Percentiles rank a stretch among this genome's conserved stretches.
Evolutionary conservation across 2,329 filamentous ascomycete genomes (phyloP).

Genomic region (Penicillium sp.): DNA sequence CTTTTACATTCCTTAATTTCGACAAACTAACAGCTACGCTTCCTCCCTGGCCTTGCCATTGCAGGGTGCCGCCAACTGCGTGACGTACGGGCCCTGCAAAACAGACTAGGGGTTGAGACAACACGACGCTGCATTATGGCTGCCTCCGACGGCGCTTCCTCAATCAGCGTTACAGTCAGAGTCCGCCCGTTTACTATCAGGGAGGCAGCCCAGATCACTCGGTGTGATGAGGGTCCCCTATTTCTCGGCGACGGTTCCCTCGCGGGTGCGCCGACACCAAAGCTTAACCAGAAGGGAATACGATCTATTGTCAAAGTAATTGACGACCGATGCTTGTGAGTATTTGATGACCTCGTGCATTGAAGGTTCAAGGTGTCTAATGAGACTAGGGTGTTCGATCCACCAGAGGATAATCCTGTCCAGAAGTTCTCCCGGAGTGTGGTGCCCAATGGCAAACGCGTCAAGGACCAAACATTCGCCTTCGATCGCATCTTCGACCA

Average conservation of each 20-base stretch:
- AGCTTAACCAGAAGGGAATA: conserved; percentile 80
- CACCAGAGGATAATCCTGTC: conserved; percentile 89
- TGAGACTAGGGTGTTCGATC: conserved; percentile 78
- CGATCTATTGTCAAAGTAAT: conserved; percentile 92
- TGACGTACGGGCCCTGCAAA: conserved; percentile 24
- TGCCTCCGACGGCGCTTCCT: conserved; percentile 47
- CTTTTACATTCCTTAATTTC: conserved; percentile 18
- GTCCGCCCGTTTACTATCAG: conserved; percentile 73
- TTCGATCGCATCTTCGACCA: conserved; percentile 98
- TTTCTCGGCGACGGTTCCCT: conserved; percentile 97
- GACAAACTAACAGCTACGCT: conserved; percentile 15
- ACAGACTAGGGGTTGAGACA: conserved; percentile 20
- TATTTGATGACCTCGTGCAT: conserved; percentile 22
- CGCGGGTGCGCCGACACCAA: conserved; percentile 80
- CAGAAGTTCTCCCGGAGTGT: conserved; percentile 83
- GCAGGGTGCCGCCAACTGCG: conserved; percentile 19
- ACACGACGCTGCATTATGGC: conserved; percentile 36
- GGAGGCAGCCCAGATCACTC: conserved; percentile 85
- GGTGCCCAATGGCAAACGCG: conserved; percentile 79
- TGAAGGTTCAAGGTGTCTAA: conserved; percentile 12
- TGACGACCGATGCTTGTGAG: conserved; percentile 92
- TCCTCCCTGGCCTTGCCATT: conserved; percentile 18
- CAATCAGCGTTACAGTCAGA: conserved; percentile 56
- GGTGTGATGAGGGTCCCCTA: conserved; percentile 75
- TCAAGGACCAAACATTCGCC: conserved; percentile 96